phyloP scores from a whole-genome alignment of 2,329 filamentous ascomycete genomes.

The Cadophora luteo-olivacea region DNA sequence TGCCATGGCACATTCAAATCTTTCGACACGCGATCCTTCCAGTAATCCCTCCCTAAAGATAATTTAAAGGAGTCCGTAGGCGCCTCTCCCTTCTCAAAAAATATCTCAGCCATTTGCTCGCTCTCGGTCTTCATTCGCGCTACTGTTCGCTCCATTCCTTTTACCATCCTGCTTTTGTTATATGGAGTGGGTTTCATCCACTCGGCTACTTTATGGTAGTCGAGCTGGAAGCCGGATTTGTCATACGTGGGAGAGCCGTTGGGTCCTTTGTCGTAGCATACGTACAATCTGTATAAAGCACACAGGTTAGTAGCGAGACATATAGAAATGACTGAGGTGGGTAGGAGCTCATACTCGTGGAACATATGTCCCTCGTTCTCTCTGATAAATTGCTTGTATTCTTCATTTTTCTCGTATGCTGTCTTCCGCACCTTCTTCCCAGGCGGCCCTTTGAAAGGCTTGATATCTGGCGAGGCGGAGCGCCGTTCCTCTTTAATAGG shows the following conservation, averaged over 20 bases:
- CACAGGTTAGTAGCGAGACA: neutral
- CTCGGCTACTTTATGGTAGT: constrained; percentile 44
- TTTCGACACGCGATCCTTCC: constrained; percentile 32
- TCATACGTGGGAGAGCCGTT: constrained; percentile 45
- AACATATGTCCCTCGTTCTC: neutral
- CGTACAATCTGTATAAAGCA: constrained; percentile 45
- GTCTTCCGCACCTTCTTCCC: neutral
- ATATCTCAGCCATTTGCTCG: constrained; percentile 26
- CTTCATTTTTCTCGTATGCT: neutral
- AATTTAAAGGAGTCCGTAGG: neutral
- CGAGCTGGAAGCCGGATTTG: constrained; percentile 49
- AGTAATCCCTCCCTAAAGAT: neutral
- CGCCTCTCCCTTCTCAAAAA: constrained; percentile 30
- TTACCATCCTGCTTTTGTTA: neutral
- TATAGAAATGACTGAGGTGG: no score
- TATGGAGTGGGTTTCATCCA: constrained; percentile 26
- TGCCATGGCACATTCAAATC: constrained; percentile 27
- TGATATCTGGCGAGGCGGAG: neutral
- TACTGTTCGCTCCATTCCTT: neutral
- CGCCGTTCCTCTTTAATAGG: neutral
- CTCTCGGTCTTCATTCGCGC: neutral
- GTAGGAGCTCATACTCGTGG: neutral
- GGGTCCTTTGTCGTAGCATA: constrained; percentile 52
- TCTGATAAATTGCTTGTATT: neutral
- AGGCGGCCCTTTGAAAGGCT: neutral